Base-by-base conservation (phyloP, 257 asterid species). In the Cynanchum wilfordii region DNA sequence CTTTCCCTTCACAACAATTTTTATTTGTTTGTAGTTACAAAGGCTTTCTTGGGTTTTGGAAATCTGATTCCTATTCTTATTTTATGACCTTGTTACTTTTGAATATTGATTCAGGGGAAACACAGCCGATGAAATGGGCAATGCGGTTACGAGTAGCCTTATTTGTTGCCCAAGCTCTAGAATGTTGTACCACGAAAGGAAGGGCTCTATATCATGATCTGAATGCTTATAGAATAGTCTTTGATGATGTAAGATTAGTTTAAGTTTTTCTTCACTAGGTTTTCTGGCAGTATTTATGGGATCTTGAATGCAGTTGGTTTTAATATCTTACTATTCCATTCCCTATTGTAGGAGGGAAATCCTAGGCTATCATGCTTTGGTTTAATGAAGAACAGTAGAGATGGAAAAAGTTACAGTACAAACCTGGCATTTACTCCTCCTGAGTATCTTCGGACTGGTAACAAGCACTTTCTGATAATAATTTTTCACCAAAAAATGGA, bases 121-220 rank as follows among this genome's bases (percentile, higher is more conserved):
- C 97, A 74, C 97, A 93, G 75, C 97, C 98, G 33, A 89, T 93
- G 97, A 88, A 89, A 84, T 94, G 99, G 97, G 91, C 97, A n/a
- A 91, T 94, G 97, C 88, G 99, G 72, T 84, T 94, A 81, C 87
- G 99, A 80, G 99, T 94, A 72, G 96, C 97, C 71, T 82, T 89
- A 19, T 94, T 78, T 84, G 84, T 91, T 74, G 97, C 95, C 15
- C 95, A 94, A 83, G 99, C 97, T 54, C 84, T 91, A 63, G 96
- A 94, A 77, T 91, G 88, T 80, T 94, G 99, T 84, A 91, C 93
- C 2, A 82, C 78, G 87, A 91, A 82, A 88, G 97, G 96, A 59
- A 89, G 97, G 22, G 86, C 90, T 57, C 97, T 94, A 75, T 94
- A 94, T 85, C 99, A 94, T 67, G 99, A 94, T 81, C 95, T 94